These are phyloP conservation scores for Yarrowia keelungensis DNA, from an alignment of 805 yeast genomes.

Conservation along the genomic window DNA sequence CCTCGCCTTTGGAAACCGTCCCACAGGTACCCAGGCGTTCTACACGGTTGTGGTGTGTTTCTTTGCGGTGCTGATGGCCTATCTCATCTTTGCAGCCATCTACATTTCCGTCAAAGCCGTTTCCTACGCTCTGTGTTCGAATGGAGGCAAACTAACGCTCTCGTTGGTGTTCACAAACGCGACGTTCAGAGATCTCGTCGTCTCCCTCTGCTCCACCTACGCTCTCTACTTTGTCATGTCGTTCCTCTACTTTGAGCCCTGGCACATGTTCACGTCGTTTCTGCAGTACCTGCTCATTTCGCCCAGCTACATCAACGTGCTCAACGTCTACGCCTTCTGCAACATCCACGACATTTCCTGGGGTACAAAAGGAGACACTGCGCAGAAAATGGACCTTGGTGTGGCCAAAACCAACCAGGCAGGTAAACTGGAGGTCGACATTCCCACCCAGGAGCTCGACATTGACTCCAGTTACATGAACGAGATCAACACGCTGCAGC, in stretches of 20 bases:
- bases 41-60: conserved; percentile 76
- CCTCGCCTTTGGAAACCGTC: conserved; percentile 90
- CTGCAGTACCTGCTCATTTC: conserved; percentile 80
- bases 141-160: conserved; percentile 53
- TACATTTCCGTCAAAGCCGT: conserved; percentile 79
- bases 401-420: conserved; percentile 74
- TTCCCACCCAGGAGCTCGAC: conserved; percentile 78
- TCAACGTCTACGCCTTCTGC: conserved; percentile 94
- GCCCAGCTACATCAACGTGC: conserved; percentile 89
- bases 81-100: conserved; percentile 86
- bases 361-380: conserved; percentile 92
- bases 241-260: conserved; percentile 83
- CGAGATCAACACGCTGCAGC: conserved; percentile 63
- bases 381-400: conserved; percentile 73
- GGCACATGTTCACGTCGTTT: conserved; percentile 90
- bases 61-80: conserved; percentile 87
- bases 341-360: conserved; percentile 95
- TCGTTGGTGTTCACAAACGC: conserved; percentile 63
- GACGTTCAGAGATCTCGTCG: conserved; percentile 82
- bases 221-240: conserved; percentile 80
- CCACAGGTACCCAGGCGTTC: conserved; percentile 83
- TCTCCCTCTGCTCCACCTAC: conserved; percentile 87
- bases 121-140: conserved; percentile 58
- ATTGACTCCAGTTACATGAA: conserved; percentile 76
- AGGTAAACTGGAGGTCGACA: conserved; percentile 57